These are phyloP conservation scores for Phytophthora lateralis DNA, from an alignment of 352 stramenopile genomes.

Conservation along the genomic window DNA sequence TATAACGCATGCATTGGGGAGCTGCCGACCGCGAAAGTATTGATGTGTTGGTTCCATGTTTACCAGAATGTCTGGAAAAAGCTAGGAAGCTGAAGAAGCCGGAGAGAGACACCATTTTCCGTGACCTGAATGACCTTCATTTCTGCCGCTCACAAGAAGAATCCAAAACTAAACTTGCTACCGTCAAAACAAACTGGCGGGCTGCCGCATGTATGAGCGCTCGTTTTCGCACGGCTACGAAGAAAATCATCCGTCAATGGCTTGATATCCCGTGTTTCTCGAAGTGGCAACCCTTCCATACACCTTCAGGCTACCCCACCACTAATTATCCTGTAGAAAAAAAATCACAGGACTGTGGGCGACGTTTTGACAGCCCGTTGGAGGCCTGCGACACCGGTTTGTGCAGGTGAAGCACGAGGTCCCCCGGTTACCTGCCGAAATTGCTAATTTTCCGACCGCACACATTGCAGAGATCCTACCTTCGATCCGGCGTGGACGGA, in stretches of 20 bases:
- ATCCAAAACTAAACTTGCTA: not conserved
- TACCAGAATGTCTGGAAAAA: conserved; percentile 13
- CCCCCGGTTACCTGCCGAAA: no score
- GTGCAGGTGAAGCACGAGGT: not conserved
- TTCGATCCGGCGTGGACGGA: no score
- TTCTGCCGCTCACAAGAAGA: conserved; percentile 1
- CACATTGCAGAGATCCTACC: no score
- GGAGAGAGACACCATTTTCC: not conserved
- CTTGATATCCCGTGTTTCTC: conserved; percentile 2
- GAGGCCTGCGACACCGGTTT: not conserved
- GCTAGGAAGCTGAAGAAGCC: not conserved
- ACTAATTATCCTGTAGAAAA: conserved; percentile 9
- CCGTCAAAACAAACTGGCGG: not conserved
- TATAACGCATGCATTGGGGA: conserved; percentile 6
- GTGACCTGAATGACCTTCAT: conserved; percentile 8
- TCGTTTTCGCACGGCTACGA: not conserved
- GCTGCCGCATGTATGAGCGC: not conserved
- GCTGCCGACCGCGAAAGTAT: not conserved
- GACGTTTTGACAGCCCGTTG: not conserved
- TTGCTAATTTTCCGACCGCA: no score
- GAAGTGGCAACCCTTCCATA: conserved; percentile 11
- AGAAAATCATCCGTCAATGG: conserved; percentile 6
- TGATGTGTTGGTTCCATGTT: conserved; percentile 22
- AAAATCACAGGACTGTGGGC: conserved; percentile 7
- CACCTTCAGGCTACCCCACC: conserved; percentile 1